Base-by-base conservation (phyloP, 2,329 filamentous ascomycete species). In the Paecilomyces dactylethromorphus region DNA sequence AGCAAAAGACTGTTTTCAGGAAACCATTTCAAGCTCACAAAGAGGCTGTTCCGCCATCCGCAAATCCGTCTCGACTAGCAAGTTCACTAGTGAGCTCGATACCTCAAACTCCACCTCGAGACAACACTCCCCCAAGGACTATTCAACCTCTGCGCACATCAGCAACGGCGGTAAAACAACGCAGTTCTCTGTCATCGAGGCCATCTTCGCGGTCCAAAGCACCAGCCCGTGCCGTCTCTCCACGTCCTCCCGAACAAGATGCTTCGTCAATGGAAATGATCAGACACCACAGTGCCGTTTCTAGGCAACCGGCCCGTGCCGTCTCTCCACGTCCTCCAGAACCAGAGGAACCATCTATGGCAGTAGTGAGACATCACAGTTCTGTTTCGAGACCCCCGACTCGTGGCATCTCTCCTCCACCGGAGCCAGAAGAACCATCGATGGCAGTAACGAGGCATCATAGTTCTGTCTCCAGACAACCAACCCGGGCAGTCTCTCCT, bases 1-100 rank as follows among this genome's bases (percentile, higher is more conserved):
- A 83, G 68, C 72, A 77, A 57, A 86, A 84, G 71, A 84, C 82
- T 24, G 78, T 81, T 58, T 86, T 84, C 68, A 74, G 85, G 62
- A 87, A 86, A 68, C 85, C 85, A 3, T 88, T 87, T 65, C 84
- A 85, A 61, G 84, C 85, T n/a, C 86, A 87, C 68, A 79, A 75
- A 58, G 74, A 78, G 64, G 77, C 73, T n/a, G 64, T 76, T 56
- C 70, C 75, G n/a, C 77, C 77, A 4, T 68, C 70, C 11, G 69
- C 69, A 6, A 69, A 72, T 22, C 64, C 71, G 21, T 66, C 73
- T 24, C 66, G 69, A 32, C 68, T 65, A 57, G 68, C 12, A 70
- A 59, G 56, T 59, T 80, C 71, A 64, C 76, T 76, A 13, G 69
- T 70, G 45, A 70, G 69, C 57, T 68, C 69, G 3, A 71, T 73